phyloP scores from a whole-genome alignment of 805 yeast genomes.

The Candida sakaeoensis region DNA sequence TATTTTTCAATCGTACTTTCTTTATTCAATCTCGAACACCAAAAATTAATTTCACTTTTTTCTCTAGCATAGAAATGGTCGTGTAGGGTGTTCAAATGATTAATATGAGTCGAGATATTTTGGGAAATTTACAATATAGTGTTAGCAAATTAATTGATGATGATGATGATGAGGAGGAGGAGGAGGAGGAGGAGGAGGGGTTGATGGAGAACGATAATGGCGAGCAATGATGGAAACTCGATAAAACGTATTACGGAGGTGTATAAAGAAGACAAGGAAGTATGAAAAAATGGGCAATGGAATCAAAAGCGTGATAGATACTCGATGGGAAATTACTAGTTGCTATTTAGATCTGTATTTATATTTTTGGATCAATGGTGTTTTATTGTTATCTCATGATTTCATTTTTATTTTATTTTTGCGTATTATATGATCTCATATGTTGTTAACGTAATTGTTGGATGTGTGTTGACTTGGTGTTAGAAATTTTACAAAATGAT shows the following conservation, averaged over 20 bases:
- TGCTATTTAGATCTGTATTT: background rate
- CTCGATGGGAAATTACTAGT: too few relatives aligned
- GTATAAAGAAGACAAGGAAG: background rate
- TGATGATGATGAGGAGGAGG: background rate
- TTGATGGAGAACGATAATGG: background rate
- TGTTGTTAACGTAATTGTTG: too few relatives aligned
- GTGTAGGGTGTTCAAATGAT: background rate
- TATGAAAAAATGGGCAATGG: background rate
- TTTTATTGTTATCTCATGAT: too few relatives aligned
- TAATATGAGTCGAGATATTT: too few relatives aligned
- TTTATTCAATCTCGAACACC: background rate
- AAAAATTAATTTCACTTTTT: background rate
- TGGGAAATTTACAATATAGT: too few relatives aligned
- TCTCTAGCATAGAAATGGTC: background rate
- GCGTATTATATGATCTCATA: too few relatives aligned
- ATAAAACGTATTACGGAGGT: background rate
- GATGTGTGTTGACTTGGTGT: too few relatives aligned
- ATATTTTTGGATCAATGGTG: background rate
- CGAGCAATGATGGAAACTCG: background rate
- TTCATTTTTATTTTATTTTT: too few relatives aligned
- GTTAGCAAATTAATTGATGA: background rate
- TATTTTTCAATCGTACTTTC: conserved; percentile 10
- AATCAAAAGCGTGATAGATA: background rate
- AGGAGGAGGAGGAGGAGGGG: background rate
- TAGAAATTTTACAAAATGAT: too few relatives aligned